Evolutionary conservation across 2,329 filamentous ascomycete species (phyloP), one percentile per base, ranked within the genome.

Genomic region (Botryotinia narcissicola): DNA sequence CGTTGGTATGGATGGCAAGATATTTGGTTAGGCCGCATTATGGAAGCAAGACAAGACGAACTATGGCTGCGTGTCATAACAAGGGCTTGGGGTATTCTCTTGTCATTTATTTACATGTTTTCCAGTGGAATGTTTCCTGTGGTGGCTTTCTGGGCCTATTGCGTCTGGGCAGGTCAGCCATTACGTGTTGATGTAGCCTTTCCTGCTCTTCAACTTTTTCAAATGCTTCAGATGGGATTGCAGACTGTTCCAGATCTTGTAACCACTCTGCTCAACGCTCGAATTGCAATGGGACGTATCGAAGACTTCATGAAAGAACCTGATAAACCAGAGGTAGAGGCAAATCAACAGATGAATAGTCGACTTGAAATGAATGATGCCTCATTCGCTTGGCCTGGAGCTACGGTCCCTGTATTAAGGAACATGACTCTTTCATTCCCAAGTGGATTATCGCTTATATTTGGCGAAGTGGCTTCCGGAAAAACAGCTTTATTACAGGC

Each of bases 261-360:
- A 61, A 94, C 92, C 0, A 88, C 91, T 18, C 83, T 95, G 7
- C 87, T 97, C 76, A 97, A 97, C 78, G 93, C 94, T 0, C 90
- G 88, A n/a, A 91, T 97, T 29, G 92, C 94, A 0, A 89, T 97
- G 75, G 89, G 88, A 14, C 91, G 94, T 76, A 93, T 97, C 32
- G 92, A 97, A 78, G 87, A 88, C 35, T 97, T 97, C 83, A 97
- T 97, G 93, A 84, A 85, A 0, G 94, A 97, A 81, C 93, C 93
- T 0, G 90, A 97, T 78, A 93, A 94, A 77, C 87, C 89, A 44
- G 85, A 87, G 42, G 81, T 81, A 29, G 83, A 86, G 25, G 83
- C 73, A 3, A 75, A 73, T 25, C 74, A 74, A 42, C 63, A 54
- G 18, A 72, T 72, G 12, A 76, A 66, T 29, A 72, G 66, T 5